These are phyloP conservation scores for Candida pseudofarinosa DNA, from an alignment of 805 yeast genomes.

Conservation along the genomic window DNA sequence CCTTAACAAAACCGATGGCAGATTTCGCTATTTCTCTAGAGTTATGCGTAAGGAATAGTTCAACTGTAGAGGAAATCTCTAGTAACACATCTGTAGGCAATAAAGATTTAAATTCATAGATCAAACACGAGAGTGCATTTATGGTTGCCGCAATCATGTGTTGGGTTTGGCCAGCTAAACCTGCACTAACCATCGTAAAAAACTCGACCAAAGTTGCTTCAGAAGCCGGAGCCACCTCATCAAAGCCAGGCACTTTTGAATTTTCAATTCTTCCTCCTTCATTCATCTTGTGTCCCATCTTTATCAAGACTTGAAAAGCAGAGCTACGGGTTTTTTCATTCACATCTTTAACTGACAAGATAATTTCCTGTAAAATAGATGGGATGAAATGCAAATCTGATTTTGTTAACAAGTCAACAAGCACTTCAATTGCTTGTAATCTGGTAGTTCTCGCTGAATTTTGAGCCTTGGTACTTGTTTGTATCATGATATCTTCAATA, in stretches of 20 bases:
- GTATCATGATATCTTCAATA: constrained; percentile 56
- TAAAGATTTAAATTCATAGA: constrained; percentile 76
- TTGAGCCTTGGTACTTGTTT: constrained; percentile 54
- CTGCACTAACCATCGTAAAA: constrained; percentile 93
- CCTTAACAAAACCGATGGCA: constrained; percentile 91
- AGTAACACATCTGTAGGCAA: constrained; percentile 56
- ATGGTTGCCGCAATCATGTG: constrained; percentile 95
- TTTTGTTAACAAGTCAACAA: constrained; percentile 61
- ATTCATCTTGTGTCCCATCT: constrained; percentile 76
- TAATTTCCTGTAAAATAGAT: constrained; percentile 77
- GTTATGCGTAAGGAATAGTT: constrained; percentile 83
- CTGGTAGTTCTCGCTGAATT: constrained; percentile 80
- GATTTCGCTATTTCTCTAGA: constrained; percentile 92
- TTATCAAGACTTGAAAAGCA: constrained; percentile 69
- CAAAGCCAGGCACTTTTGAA: constrained; percentile 64
- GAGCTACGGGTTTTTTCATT: constrained; percentile 88
- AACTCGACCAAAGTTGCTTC: constrained; percentile 73
- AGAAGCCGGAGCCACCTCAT: constrained; percentile 54
- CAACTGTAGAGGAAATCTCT: constrained; percentile 83
- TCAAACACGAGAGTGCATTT: constrained; percentile 80
- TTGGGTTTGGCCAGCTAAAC: constrained; percentile 88
- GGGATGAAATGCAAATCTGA: constrained; percentile 75
- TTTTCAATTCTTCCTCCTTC: constrained; percentile 66
- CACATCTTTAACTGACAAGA: constrained; percentile 83
- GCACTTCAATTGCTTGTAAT: constrained; percentile 57